Evolutionary conservation across 352 stramenopile species (phyloP), one percentile per base, ranked within the genome.

Genomic region (Thraustotheca clavata): DNA sequence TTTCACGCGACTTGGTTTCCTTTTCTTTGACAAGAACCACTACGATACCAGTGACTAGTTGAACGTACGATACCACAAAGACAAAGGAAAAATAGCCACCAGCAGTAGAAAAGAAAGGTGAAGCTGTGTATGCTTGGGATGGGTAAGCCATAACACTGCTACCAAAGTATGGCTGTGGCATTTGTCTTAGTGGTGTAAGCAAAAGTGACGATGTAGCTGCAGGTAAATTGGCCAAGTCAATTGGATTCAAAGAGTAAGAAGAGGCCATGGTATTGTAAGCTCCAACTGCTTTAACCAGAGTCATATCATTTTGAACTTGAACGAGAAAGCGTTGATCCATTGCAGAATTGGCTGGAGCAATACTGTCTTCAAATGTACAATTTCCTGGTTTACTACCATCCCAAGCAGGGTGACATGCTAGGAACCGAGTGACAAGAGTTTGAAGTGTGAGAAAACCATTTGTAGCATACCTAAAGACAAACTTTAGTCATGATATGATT

Each of bases 11-110:
- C 9, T 62, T 71, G 1, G 70, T 73, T 54, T 79, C 69, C 22
- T 63, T 66, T 59, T 82, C 75, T 3, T 61, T 41, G 39, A 78
- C 67, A n/a, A 76, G 71, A 31, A 76, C 79, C 32, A 92, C 78
- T 6, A 97, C 70, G 22, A 96, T 79, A 3, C 84, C 75, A 38
- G 87, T 93, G 12, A 88, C 67, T 2, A 74, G 69, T 29, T 85
- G 82, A 20, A 88, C 32, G 49, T 88, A 86, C 27, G 85, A 79
- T 27, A 97, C 70, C 27, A 97, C 69, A 69, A 96, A 96, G 22
- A 97, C 83, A 32, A 97, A 69, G 9, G 81, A 67, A 52, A 92
- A 91, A 0, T 39, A 59, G 49, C 12, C 29, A 6, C 43, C 43
- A 14, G 43, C 43, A 6, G 43, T 50, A 0, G 11, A 71, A 65